A percentile compares a stretch with the other conserved stretches of the same genome.
Conservation (phyloP, 2,329 filamentous ascomycete species). For the Cercospora sp. region DNA sequence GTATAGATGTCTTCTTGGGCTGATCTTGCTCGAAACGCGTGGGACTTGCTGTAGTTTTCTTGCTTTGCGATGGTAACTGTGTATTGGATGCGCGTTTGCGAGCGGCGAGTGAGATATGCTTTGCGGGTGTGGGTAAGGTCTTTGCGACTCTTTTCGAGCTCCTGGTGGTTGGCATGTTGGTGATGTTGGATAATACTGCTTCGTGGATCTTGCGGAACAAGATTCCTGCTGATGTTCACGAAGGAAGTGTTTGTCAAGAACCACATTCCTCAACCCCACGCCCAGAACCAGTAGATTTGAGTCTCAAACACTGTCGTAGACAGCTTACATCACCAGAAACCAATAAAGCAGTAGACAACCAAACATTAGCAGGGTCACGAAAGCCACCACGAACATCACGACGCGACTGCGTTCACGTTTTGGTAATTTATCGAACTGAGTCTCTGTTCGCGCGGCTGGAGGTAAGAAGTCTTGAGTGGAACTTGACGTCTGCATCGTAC, state of each 20-base stretch:
- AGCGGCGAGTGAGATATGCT: neutral
- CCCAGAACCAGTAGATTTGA: neutral
- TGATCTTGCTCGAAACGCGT: neutral
- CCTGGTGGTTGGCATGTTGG: neutral
- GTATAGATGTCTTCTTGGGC: neutral
- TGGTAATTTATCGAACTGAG: slow-evolving; percentile 9
- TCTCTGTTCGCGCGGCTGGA: slow-evolving; percentile 11
- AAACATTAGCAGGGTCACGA: neutral
- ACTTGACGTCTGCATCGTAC: neutral
- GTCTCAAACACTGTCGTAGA: neutral
- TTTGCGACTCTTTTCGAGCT: neutral
- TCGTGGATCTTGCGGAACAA: neutral
- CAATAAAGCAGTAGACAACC: neutral
- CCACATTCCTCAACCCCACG: slow-evolving; percentile 3
- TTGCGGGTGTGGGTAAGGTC: neutral
- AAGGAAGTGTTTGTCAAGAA: neutral
- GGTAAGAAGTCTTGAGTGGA: slow-evolving; percentile 10
- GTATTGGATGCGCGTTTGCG: neutral
- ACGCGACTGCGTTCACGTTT: neutral
- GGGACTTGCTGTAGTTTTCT: neutral
- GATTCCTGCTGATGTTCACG: neutral
- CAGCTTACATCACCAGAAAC: neutral
- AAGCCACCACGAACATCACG: neutral
- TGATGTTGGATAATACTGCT: neutral
- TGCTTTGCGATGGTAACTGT: neutral